Conservation (phyloP, 768 basidiomycete genomes). For the Leccinum ochraceum region DNA sequence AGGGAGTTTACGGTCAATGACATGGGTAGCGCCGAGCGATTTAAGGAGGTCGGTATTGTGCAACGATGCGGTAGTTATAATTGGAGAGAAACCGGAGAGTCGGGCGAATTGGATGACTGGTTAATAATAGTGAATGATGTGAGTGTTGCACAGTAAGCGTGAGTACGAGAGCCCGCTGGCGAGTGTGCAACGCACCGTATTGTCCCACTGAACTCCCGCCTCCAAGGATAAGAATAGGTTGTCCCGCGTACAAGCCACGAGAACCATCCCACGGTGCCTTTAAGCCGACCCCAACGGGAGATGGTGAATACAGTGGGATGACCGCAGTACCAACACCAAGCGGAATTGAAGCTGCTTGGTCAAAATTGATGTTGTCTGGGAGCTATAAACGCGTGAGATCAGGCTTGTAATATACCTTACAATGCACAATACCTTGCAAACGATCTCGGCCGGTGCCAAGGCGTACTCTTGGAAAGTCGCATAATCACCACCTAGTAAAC, state of each 20-base stretch:
- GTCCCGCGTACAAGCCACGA: conserved; percentile 29
- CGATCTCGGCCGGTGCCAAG: conserved; percentile 24
- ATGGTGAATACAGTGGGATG: conserved; percentile 33
- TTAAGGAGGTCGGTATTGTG: conserved; percentile 35
- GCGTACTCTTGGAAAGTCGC: conserved; percentile 32
- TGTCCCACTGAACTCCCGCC: conserved; percentile 42
- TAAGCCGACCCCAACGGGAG: conserved; percentile 30
- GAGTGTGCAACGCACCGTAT: conserved; percentile 33
- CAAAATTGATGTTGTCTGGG: conserved; percentile 38
- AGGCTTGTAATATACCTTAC: background rate
- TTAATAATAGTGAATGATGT: background rate
- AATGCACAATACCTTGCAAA: conserved; percentile 10
- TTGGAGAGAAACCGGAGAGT: conserved; percentile 38
- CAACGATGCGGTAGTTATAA: conserved; percentile 42
- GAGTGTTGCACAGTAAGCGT: background rate
- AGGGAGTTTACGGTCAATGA: conserved; percentile 34
- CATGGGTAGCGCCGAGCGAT: conserved; percentile 39
- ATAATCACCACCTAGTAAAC: conserved; percentile 1
- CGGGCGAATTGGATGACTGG: conserved; percentile 37
- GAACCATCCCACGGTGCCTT: conserved; percentile 39
- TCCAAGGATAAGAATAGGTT: conserved; percentile 39
- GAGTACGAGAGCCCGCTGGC: conserved; percentile 22
- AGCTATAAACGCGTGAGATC: conserved; percentile 31
- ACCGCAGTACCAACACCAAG: conserved; percentile 33
- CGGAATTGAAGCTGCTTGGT: conserved; percentile 41